A percentile compares a stretch with the other conserved stretches of the same genome.
Evolutionary conservation across 164 flowering plant species (phyloP).

Genomic region (Saururus chinensis): DNA sequence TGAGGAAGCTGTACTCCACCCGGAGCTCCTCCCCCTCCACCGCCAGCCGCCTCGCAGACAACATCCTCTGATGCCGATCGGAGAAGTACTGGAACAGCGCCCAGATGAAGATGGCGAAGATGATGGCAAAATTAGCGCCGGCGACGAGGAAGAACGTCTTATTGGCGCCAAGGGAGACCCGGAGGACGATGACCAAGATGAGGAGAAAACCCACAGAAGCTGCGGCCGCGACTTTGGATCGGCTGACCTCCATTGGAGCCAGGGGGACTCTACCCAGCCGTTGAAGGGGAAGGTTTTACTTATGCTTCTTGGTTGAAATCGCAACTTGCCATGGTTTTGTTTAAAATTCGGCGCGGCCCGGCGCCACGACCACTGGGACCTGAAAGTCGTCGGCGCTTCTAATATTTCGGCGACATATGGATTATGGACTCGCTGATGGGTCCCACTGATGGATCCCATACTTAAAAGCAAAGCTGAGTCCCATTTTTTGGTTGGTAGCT

Average conservation of each 20-base stretch:
- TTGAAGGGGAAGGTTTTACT: background rate
- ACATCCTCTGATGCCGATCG: conserved; percentile 13
- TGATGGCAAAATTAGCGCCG: conserved; percentile 41
- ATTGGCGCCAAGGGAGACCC: conserved; percentile 27
- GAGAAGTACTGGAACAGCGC: conserved; percentile 17
- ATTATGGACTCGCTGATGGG: too few species aligned
- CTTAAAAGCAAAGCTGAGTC: too few species aligned
- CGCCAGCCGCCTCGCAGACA: conserved; percentile 19
- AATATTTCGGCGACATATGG: too few species aligned
- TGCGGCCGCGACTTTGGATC: conserved; percentile 23
- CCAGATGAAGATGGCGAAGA: conserved; percentile 26
- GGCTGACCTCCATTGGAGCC: conserved; percentile 57
- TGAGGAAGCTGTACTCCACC: conserved; percentile 67
- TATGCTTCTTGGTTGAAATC: background rate
- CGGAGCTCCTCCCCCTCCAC: conserved; percentile 61
- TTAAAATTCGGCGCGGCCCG: too few species aligned
- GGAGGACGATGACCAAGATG: conserved; percentile 30
- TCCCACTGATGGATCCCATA: too few species aligned
- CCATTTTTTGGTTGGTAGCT: too few species aligned
- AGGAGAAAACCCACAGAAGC: conserved; percentile 21
- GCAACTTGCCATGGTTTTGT: too few species aligned
- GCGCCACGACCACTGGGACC: too few species aligned
- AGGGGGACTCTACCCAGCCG: conserved; percentile 2
- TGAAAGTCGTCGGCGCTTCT: too few species aligned
- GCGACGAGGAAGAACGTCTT: conserved; percentile 40